Evolutionary conservation across 805 yeast species (phyloP), one percentile per base, ranked within the genome.

Genomic region (Candida glaebosa): DNA sequence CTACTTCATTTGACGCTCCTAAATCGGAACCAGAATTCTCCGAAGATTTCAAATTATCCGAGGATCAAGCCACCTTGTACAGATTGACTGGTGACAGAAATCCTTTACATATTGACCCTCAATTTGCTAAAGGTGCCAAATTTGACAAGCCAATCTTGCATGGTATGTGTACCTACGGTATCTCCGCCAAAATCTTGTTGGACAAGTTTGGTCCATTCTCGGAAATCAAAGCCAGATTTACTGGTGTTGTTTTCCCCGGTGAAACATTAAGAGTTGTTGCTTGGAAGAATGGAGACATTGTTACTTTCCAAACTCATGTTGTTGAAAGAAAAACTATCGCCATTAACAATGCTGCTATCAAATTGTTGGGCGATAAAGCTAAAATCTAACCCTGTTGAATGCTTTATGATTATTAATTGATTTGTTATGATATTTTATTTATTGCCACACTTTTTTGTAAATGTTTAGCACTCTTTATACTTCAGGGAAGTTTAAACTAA

Each of bases 91-190:
- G 96, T 41, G 99, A 91, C 71, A 82, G 82, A 63, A 91, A 91
- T 65, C 99, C 99, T 45, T 76, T 91, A 53, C 99, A 90, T 69
- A 83, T 91, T 59, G 98, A 91, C 67, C 97, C 98, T 15, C 72
- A 62, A 22, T 84, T 90, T 65, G 97, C 98, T 12, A 78, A 82
- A 48, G 86, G 86, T 43, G 97, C 91, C 37, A 84, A 84, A 46
- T 91, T 91, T 62, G 81, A 80, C 37, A 68, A 71, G 41, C 99
- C 99, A 37, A 91, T 91, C 52, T 75, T 91, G 50, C 99, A 91
- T 67, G 99, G 99, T 33, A 76, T 91, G 65, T 85, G 95, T 56
- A 76, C 87, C 15, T 79, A 87, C 60, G 99, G 99, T 46, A 77
- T 90, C 44, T 69, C 86, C 32, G 84, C 83, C 22, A 87, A 90